These are phyloP conservation scores for Sequoia sempervirens DNA, from an alignment of 75 land plant genomes.

Conservation along the genomic window DNA sequence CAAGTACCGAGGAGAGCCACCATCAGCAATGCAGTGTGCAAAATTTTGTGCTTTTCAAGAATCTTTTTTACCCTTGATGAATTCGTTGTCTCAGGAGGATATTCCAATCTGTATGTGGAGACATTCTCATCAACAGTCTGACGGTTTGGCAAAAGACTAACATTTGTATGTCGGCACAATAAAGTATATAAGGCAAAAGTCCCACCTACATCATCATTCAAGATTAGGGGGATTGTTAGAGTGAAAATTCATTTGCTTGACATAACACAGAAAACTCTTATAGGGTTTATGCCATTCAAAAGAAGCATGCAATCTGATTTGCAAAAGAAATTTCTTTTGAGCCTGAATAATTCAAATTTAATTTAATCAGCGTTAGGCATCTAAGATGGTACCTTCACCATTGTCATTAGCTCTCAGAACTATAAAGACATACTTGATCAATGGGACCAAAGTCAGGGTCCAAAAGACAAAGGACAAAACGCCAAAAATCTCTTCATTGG, in stretches of 20 bases:
- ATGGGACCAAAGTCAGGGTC: conserved; percentile 33
- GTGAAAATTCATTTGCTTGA: conserved; percentile 8
- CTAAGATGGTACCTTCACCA: conserved; percentile 30
- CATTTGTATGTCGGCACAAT: conserved; percentile 55
- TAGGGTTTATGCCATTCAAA: background rate
- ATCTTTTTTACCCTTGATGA: conserved; percentile 20
- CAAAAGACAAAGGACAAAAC: conserved; percentile 38
- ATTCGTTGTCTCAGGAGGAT: conserved; percentile 14
- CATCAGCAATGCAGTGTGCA: conserved; percentile 40
- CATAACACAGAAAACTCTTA: background rate
- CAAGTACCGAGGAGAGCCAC: conserved; percentile 64
- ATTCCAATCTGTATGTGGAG: conserved; percentile 48
- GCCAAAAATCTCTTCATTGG: conserved; percentile 34
- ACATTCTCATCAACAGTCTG: conserved; percentile 62
- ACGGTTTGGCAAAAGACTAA: conserved; percentile 52
- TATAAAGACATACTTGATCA: conserved; percentile 30
- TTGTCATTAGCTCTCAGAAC: conserved; percentile 44
- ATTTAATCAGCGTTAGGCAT: background rate
- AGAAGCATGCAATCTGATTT: background rate
- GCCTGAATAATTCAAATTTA: background rate
- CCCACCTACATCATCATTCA: conserved; percentile 49
- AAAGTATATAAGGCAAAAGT: conserved; percentile 61
- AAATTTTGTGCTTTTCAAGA: conserved; percentile 50
- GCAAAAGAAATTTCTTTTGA: background rate
- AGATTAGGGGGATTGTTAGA: background rate